Evolutionary conservation across 176 grass and related monocot species (phyloP), one percentile per base, ranked within the genome.

Genomic region (Carex pumila): DNA sequence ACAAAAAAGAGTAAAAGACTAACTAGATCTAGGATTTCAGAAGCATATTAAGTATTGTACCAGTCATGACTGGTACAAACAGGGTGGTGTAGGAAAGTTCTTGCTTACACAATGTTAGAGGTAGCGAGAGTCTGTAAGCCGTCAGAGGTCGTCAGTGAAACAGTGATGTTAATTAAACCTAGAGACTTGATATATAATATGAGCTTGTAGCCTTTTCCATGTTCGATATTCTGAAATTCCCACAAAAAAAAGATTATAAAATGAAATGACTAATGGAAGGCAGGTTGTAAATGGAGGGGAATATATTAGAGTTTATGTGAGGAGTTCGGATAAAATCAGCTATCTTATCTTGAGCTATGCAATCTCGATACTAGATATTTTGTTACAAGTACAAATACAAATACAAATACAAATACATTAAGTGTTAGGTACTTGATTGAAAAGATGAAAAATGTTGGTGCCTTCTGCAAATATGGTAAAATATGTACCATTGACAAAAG

Each of bases 101-200:
- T 83, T 62, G 53, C 88, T 98, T 89, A 98, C 92, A 87, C 88
- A 84, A 94, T 93, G 68, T 75, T 89, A 85, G 69, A 58, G 63
- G 68, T 67, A 18, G 91, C 84, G 0, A 98, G 47, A 66, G 83
- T 94, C 37, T 89, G 84, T 65, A 61, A 87, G 68, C 95, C 92
- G 50, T 94, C 88, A 39, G 92, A 98, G 82, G 92, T 98, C 71
- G 86, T 78, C 84, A 98, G 75, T 43, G 95, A 91, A 88, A 91
- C 34, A 45, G 75, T 85, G 31, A 94, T 93, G 69, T 90, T 85
- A 39, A 98, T 74, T 30, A 85, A 77, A 0, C 93, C 88, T 1
- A 52, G 87, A 59, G 92, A 94, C 77, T 63, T 90, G 88, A 94
- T 53, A 80, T 94, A 87, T 71, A 98, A 81, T 59, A 74, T 89